phyloP scores from a whole-genome alignment of 805 yeast genomes.

The Myxozyma kluyveri region DNA sequence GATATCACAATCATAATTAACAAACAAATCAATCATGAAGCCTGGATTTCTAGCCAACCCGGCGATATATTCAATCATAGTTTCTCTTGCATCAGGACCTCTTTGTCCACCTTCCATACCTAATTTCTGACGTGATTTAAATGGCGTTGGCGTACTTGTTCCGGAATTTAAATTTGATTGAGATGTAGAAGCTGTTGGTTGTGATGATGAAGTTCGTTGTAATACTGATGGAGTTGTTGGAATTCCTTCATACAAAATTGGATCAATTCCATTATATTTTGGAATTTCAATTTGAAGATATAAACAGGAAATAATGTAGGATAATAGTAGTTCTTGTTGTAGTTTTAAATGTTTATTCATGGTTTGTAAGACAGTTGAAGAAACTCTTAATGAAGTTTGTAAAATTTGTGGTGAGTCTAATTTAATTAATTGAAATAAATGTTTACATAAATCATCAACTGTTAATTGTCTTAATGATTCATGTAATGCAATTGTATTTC shows the following conservation, averaged over 20 bases:
- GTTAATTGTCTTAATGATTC: slow-evolving; percentile 64
- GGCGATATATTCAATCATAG: slow-evolving; percentile 79
- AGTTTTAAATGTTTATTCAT: slow-evolving; percentile 64
- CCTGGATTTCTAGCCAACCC: slow-evolving; percentile 59
- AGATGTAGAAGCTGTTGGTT: slow-evolving; percentile 1
- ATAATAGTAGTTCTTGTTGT: slow-evolving; percentile 63
- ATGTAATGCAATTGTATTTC: slow-evolving; percentile 58
- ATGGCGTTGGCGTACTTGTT: slow-evolving; percentile 28
- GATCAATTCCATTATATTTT: slow-evolving; percentile 41
- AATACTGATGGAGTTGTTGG: slow-evolving; percentile 51
- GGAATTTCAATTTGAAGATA: slow-evolving; percentile 42
- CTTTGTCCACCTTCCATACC: slow-evolving; percentile 30
- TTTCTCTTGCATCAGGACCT: slow-evolving; percentile 53
- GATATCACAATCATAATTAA: slow-evolving; percentile 86
- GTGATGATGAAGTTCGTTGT: slow-evolving; percentile 34
- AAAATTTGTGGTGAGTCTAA: slow-evolving; percentile 68
- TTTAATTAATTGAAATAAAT: slow-evolving; percentile 75
- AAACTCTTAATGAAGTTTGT: slow-evolving; percentile 71
- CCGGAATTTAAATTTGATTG: slow-evolving; percentile 8
- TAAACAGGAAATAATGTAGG: slow-evolving; percentile 41
- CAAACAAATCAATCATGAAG: slow-evolving; percentile 72
- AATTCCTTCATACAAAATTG: slow-evolving; percentile 42
- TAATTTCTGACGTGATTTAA: slow-evolving; percentile 25
- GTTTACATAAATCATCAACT: slow-evolving; percentile 81
- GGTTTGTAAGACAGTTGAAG: slow-evolving; percentile 67